These are phyloP conservation scores for Aspergillus sp. DNA, from an alignment of 2,329 filamentous ascomycete species.

Conservation along the genomic window DNA sequence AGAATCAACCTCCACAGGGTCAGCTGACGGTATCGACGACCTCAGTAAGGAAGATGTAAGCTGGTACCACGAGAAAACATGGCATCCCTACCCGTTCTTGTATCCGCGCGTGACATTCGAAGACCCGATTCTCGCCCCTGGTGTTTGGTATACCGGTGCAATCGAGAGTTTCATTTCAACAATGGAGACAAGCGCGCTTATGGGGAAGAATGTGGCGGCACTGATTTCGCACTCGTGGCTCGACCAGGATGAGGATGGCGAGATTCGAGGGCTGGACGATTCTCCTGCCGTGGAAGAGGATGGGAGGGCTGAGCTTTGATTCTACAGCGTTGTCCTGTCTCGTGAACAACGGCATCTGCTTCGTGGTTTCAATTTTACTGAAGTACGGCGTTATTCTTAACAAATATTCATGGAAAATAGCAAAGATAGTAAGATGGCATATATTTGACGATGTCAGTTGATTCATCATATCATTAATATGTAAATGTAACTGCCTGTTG, in stretches of 20 bases:
- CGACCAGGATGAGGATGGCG: constrained; percentile 22
- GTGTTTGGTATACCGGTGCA: constrained; percentile 58
- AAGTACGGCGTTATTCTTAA: background rate
- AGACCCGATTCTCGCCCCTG: constrained; percentile 62
- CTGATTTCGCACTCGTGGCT: constrained; percentile 57
- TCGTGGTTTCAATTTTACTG: background rate
- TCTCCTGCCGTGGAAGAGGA: background rate
- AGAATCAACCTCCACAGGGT: background rate
- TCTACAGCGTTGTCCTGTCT: background rate
- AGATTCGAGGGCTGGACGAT: constrained; percentile 4
- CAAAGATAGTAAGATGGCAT: background rate
- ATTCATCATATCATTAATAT: constrained; percentile 21
- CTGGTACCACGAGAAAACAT: constrained; percentile 76
- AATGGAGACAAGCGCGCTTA: constrained; percentile 93
- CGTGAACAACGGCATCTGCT: background rate
- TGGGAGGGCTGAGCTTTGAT: constrained; percentile 13
- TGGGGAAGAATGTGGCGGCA: constrained; percentile 66
- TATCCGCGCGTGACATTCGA: constrained; percentile 87
- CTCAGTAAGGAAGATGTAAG: constrained; percentile 54
- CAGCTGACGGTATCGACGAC: constrained; percentile 26
- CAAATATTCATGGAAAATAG: background rate
- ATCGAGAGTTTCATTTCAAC: constrained; percentile 95
- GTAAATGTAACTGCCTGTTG: constrained; percentile 2
- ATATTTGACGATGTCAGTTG: constrained; percentile 1
- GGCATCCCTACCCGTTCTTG: constrained; percentile 82